Percentiles rank a stretch among this genome's conserved stretches.
phyloP scores from a whole-genome alignment of 2,329 filamentous ascomycete genomes.

The Claviceps africana region DNA sequence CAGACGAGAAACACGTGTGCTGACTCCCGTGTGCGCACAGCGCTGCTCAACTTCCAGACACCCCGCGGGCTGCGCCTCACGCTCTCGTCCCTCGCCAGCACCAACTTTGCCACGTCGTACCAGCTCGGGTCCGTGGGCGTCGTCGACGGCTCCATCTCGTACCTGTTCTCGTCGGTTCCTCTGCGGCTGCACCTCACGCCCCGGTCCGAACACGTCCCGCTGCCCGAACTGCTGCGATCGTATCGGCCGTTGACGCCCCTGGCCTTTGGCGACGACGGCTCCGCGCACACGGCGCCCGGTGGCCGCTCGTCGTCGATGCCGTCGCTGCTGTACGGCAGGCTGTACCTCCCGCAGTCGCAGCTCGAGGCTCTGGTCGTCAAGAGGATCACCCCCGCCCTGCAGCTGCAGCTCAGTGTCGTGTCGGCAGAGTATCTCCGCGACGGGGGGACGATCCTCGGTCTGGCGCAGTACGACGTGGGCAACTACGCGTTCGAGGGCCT shows the following conservation, averaged over 20 bases:
- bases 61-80: constrained; percentile 74
- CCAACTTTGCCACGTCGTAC: constrained; percentile 90
- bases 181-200: constrained; percentile 50
- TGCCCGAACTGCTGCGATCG: constrained; percentile 65
- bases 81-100: constrained; percentile 79
- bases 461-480: constrained; percentile 70
- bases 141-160: constrained; percentile 93
- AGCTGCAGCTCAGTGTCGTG: constrained; percentile 68
- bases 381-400: constrained; percentile 60
- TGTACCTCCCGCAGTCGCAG: constrained; percentile 72
- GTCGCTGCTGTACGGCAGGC: constrained; percentile 58
- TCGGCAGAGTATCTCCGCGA: constrained; percentile 58
- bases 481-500: constrained; percentile 83
- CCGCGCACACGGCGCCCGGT: constrained; percentile 4
- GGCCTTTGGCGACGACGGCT: constrained; percentile 3
- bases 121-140: constrained; percentile 77
- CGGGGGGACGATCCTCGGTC: constrained; percentile 59
- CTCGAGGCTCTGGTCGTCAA: constrained; percentile 77
- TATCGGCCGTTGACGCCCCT: constrained; percentile 68
- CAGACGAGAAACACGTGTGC: not conserved
- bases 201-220: constrained; percentile 59
- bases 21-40: constrained; percentile 26
- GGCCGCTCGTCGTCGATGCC: constrained; percentile 20
- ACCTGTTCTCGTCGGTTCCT: constrained; percentile 81
- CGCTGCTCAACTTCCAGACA: constrained; percentile 76